Percentiles rank a stretch among this genome's conserved stretches.
These are phyloP conservation scores for Clavariopsis aquatica DNA, from an alignment of 495 filamentous ascomycete genomes.

Conservation along the genomic window DNA sequence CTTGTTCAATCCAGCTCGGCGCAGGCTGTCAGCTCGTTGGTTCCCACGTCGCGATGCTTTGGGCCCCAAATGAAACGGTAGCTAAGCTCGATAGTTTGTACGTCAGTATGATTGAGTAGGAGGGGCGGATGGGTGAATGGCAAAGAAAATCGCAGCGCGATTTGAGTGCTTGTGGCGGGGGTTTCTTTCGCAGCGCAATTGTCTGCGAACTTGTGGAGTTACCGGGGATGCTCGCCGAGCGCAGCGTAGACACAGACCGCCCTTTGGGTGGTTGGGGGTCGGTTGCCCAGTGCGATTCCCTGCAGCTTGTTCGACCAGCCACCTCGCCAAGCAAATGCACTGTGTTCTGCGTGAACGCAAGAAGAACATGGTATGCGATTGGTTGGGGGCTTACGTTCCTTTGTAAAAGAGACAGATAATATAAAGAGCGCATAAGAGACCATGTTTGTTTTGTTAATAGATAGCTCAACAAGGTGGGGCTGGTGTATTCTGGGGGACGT, in stretches of 20 bases:
- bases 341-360: slow-evolving; percentile 22
- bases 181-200: neutral
- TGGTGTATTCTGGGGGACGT: too few species aligned
- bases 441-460: too few species aligned
- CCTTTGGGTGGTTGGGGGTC: slow-evolving; percentile 24
- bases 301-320: slow-evolving; percentile 9
- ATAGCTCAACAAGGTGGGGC: too few species aligned
- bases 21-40: neutral
- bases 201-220: slow-evolving; percentile 11
- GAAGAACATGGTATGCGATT: neutral
- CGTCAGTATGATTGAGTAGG: too few species aligned
- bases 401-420: too few species aligned
- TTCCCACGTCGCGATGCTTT: neutral
- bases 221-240: neutral
- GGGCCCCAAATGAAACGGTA: neutral
- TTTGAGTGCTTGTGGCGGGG: neutral
- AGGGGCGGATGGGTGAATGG: too few species aligned
- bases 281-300: slow-evolving; percentile 8
- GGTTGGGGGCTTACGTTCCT: slow-evolving; percentile 19
- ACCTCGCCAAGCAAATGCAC: slow-evolving; percentile 10
- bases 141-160: neutral
- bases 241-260: slow-evolving; percentile 16
- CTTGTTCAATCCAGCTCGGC: neutral
- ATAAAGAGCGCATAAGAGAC: too few species aligned
- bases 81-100: neutral